Evolutionary conservation across 768 basidiomycete species (phyloP), one percentile per base, ranked within the genome.

Genomic region (Leccinum ochraceum): DNA sequence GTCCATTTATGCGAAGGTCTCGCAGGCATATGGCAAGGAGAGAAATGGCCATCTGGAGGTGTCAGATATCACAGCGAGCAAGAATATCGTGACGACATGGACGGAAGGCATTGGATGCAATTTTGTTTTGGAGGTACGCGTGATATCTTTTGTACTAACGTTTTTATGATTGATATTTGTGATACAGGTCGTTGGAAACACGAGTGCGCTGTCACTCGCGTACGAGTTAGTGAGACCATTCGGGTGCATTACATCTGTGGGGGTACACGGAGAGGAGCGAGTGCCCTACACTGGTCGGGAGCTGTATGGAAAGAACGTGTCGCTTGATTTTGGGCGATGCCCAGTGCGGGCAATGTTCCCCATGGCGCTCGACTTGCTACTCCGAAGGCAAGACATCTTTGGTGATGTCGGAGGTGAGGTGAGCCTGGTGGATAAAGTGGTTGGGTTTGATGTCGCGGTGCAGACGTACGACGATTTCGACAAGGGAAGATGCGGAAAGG

Each of bases 261-360:
- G 90, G 8, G 88, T 89, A 10, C 89, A 91, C 60, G 81, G 84
- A 57, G 78, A 73, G 53, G 75, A 75, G 1, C 78, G 71, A 22
- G 64, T 89, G 42, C 87, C 87, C 2, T 83, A 86, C 64, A 83
- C 80, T 11, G 80, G 82, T 22, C 67, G 69, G 6, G 77, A 86
- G 48, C 68, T 87, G 58, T 93, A 92, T 73, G 78, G 86, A 78
- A 90, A 90, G 75, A 93, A 92, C 71, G 81, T 91, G 7, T 89
- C 87, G 1, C 77, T 91, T 26, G 87, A 90, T 66, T 93, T 92
- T 69, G 92, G 92, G 9, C 84, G 90, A 9, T 92, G 90, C 65
- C 91, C 90, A 16, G 89, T 90, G 5, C 84, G 88, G 14, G 85
- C 90, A 1, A 85, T 92, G 82, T 86, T 92, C 66, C 87, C 87